A percentile compares a stretch with the other conserved stretches of the same genome.
Evolutionary conservation across 352 stramenopile species (phyloP).

Genomic region (Phytophthora cryptogea): DNA sequence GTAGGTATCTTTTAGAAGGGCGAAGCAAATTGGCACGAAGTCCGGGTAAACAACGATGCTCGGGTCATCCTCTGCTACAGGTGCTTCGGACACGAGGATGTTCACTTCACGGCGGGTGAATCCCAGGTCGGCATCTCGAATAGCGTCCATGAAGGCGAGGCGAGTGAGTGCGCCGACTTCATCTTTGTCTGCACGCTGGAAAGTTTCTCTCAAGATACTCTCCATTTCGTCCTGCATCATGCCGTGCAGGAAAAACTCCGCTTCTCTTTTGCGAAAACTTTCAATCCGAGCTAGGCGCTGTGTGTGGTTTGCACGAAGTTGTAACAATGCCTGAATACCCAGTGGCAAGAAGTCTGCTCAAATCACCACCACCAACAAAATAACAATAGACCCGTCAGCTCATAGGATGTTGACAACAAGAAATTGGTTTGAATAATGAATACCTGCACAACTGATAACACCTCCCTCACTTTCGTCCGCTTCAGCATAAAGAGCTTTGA

Average conservation of each 20-base stretch:
- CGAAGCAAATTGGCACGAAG: conserved; percentile 69
- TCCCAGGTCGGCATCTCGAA: conserved; percentile 74
- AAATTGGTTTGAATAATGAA: neutral
- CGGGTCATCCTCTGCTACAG: conserved; percentile 33
- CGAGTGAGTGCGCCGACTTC: conserved; percentile 50
- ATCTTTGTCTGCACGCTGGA: conserved; percentile 67
- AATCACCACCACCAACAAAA: neutral
- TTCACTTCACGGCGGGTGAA: conserved; percentile 78
- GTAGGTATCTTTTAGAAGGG: conserved; percentile 58
- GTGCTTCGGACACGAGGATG: conserved; percentile 69
- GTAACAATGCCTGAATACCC: conserved; percentile 48
- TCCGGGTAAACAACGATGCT: conserved; percentile 49
- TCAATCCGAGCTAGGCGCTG: conserved; percentile 54
- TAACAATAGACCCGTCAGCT: conserved; percentile 1
- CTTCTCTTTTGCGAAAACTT: conserved; percentile 45
- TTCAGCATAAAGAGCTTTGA: conserved; percentile 66
- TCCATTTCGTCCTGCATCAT: conserved; percentile 86
- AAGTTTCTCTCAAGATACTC: conserved; percentile 76
- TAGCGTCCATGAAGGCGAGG: conserved; percentile 65
- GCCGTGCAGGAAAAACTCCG: conserved; percentile 68
- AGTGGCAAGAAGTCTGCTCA: conserved; percentile 54
- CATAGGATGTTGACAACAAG: neutral
- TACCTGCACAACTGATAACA: conserved; percentile 50
- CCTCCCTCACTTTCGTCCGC: conserved; percentile 69
- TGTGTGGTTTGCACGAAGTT: conserved; percentile 47